Evolutionary conservation across 371 early-diverging fungal genomes (phyloP).

Genomic region (Syncephalis fuscata): DNA sequence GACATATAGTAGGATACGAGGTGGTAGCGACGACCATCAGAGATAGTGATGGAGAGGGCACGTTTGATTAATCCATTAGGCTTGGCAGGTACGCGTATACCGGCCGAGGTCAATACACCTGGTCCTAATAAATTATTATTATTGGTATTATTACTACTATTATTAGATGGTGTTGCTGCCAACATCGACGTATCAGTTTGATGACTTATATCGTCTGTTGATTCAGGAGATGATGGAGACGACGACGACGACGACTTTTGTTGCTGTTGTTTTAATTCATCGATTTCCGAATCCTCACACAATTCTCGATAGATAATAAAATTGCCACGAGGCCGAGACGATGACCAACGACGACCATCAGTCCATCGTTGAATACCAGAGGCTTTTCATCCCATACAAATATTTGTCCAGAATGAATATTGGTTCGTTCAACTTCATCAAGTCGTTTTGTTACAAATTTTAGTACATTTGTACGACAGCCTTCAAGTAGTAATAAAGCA

Average conservation of each 20-base stretch:
- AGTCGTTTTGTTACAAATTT: conserved; percentile 49
- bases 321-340: conserved; percentile 58
- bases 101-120: too few species aligned
- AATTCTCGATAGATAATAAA: conserved; percentile 68
- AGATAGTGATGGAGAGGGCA: background rate
- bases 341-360: conserved; percentile 81
- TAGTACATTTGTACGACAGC: conserved; percentile 40
- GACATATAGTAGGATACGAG: background rate
- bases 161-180: too few species aligned
- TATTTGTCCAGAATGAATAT: conserved; percentile 66
- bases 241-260: conserved; percentile 9
- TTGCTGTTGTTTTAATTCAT: too few species aligned
- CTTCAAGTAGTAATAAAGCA: conserved; percentile 60
- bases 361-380: conserved; percentile 86
- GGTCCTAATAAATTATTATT: background rate
- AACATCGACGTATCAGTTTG: conserved; percentile 9
- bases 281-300: conserved; percentile 21
- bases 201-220: too few species aligned
- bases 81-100: background rate
- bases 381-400: conserved; percentile 82
- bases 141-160: too few species aligned
- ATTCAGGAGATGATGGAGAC: too few species aligned
- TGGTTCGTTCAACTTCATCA: conserved; percentile 51
- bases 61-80: background rate
- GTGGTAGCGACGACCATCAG: background rate